phyloP scores from a whole-genome alignment of 129 eudicot genomes.

The Deinandra increscens region DNA sequence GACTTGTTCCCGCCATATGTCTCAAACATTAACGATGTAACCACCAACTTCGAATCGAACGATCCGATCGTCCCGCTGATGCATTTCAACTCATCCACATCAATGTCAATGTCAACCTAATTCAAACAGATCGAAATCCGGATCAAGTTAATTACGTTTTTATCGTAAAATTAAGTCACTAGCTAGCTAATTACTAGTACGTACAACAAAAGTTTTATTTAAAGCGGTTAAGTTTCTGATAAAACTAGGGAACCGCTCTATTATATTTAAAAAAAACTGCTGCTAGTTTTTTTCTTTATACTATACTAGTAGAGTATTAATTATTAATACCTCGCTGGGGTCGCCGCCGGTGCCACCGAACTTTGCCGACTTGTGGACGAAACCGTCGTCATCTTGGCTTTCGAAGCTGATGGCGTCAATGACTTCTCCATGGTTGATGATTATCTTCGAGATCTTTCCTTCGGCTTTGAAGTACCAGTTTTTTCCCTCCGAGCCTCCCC shows the following conservation, averaged over 20 bases:
- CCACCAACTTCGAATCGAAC: constrained; percentile 28
- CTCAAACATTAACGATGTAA: constrained; percentile 30
- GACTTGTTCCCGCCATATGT: constrained; percentile 29
- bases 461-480: constrained; percentile 36
- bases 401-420: constrained; percentile 30
- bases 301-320: no score
- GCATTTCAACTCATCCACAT: constrained; percentile 32
- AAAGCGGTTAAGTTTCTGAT: no score
- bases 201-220: no score
- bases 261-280: no score
- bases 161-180: no score
- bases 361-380: constrained; percentile 19
- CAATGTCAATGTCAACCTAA: constrained; percentile 33
- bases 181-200: no score
- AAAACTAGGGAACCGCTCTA: no score
- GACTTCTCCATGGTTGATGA: constrained; percentile 33
- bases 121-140: background rate
- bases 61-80: constrained; percentile 36
- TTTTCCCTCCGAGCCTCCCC: constrained; percentile 33
- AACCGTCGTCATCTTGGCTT: constrained; percentile 36
- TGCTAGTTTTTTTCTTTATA: no score
- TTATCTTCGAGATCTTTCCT: constrained; percentile 29
- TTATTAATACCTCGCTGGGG: constrained; percentile 19
- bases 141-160: no score
- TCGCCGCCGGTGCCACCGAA: constrained; percentile 37